Conservation (phyloP, 1,139 yeast species). For the Hemisphaericaspora subhashii region DNA sequence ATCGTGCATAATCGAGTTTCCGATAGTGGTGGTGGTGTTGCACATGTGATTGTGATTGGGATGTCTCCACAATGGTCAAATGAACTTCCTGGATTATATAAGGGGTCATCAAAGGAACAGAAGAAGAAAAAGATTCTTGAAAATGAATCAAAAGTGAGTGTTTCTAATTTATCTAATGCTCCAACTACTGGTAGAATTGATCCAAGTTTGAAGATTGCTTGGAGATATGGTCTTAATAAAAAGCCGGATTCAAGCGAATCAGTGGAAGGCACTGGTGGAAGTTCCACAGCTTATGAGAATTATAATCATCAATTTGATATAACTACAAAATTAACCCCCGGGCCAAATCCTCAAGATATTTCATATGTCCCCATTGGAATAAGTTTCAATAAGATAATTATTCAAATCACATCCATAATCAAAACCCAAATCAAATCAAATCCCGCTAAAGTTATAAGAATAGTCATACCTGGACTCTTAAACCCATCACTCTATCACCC, state of each 20-base stretch:
- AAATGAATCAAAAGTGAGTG: constrained; percentile 65
- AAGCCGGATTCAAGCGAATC: constrained; percentile 21
- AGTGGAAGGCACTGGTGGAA: constrained; percentile 13
- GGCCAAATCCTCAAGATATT: constrained; percentile 63
- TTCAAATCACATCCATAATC: constrained; percentile 44
- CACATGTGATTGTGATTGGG: constrained; percentile 72
- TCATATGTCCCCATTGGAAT: constrained; percentile 47
- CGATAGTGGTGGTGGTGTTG: constrained; percentile 30
- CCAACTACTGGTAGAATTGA: constrained; percentile 3
- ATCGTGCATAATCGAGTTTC: constrained; percentile 60
- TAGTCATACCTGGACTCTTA: constrained; percentile 73
- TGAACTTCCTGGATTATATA: constrained; percentile 77
- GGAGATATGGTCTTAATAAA: constrained; percentile 75
- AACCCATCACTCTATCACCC: constrained; percentile 79
- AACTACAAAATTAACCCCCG: constrained; percentile 66
- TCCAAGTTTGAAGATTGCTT: constrained; percentile 66
- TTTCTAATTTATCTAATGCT: constrained; percentile 54
- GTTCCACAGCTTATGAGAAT: constrained; percentile 52
- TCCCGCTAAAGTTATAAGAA: constrained; percentile 52
- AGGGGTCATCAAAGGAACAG: constrained; percentile 67
- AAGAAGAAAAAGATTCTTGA: constrained; percentile 58
- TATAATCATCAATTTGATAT: constrained; percentile 75
- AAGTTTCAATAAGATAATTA: constrained; percentile 25
- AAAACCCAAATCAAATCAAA: constrained; percentile 32
- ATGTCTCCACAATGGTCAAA: constrained; percentile 60